phyloP scores from a whole-genome alignment of 2,329 filamentous ascomycete genomes.

The Calonectria fujianensis region DNA sequence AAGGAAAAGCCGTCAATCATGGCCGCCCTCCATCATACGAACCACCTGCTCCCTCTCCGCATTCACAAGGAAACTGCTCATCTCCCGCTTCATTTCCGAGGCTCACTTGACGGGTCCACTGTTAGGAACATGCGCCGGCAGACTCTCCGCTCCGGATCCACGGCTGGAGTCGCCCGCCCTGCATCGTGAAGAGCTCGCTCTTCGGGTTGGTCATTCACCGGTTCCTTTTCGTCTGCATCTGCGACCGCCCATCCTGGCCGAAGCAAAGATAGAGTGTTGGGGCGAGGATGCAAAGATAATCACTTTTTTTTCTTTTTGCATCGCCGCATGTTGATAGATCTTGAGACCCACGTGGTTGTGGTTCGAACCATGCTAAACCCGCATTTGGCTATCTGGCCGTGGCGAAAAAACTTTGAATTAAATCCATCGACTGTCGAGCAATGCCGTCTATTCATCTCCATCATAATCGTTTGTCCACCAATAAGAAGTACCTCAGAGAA shows the following conservation, averaged over 20 bases:
- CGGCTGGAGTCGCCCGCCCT: neutral
- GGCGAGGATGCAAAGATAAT: neutral
- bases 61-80: constrained; percentile 35
- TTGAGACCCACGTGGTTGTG: constrained; percentile 3
- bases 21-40: constrained; percentile 33
- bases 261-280: neutral
- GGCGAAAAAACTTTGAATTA: constrained; percentile 12
- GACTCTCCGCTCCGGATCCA: neutral
- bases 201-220: neutral
- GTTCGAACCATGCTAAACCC: neutral
- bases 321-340: constrained; percentile 4
- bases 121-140: constrained; percentile 30
- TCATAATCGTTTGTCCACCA: constrained; percentile 28
- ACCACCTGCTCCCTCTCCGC: constrained; percentile 34
- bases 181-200: neutral
- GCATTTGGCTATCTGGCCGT: constrained; percentile 20
- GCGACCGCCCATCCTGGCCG: neutral
- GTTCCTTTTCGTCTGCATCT: neutral
- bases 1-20: constrained; percentile 20
- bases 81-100: constrained; percentile 34
- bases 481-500: constrained; percentile 17
- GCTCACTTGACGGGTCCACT: constrained; percentile 4
- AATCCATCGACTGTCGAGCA: neutral
- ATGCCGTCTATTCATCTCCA: constrained; percentile 37
- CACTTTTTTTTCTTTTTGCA: neutral